Percentiles rank a stretch among this genome's conserved stretches.
phyloP scores from a whole-genome alignment of 1,284 basidiomycete species.

The Rhodotorula sp. region DNA sequence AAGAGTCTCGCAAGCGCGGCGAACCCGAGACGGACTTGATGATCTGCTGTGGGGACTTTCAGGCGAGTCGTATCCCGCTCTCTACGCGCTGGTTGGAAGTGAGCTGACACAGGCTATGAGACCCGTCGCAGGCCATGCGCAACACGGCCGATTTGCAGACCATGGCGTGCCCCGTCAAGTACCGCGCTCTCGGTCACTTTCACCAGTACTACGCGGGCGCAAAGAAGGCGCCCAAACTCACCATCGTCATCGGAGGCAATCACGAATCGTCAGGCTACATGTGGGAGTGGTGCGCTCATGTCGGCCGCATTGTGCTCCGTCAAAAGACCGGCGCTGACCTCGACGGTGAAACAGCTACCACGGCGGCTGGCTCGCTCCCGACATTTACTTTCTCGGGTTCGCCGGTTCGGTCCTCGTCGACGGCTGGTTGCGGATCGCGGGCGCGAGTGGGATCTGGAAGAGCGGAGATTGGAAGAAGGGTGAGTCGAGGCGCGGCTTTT shows the following conservation, averaged over 20 bases:
- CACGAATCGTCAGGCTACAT: constrained; percentile 97
- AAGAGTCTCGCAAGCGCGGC: constrained; percentile 54
- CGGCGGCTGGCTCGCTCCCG: constrained; percentile 92
- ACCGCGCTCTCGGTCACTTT: constrained; percentile 78
- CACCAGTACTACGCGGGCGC: constrained; percentile 85
- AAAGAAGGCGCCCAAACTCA: constrained; percentile 77
- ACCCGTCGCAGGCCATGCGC: constrained; percentile 64
- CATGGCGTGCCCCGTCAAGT: constrained; percentile 89
- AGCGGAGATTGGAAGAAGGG: constrained; percentile 71
- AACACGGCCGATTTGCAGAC: constrained; percentile 81
- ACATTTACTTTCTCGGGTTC: constrained; percentile 93
- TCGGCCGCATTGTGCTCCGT: too few relatives aligned
- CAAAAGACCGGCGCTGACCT: too few relatives aligned
- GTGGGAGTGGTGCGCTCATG: constrained; percentile 97
- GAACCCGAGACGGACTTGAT: constrained; percentile 69
- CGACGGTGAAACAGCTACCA: constrained; percentile 63
- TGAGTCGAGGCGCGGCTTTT: constrained; percentile 48
- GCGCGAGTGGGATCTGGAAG: constrained; percentile 92
- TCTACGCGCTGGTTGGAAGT: not conserved
- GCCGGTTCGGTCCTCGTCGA: constrained; percentile 86
- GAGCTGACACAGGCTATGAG: not conserved
- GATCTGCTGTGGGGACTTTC: constrained; percentile 92
- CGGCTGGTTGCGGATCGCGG: constrained; percentile 74
- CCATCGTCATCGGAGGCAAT: constrained; percentile 94
- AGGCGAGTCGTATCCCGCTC: constrained; percentile 50